Evolutionary conservation across 164 flowering plant genomes (phyloP).

Genomic region (Paratinospora sagittata): DNA sequence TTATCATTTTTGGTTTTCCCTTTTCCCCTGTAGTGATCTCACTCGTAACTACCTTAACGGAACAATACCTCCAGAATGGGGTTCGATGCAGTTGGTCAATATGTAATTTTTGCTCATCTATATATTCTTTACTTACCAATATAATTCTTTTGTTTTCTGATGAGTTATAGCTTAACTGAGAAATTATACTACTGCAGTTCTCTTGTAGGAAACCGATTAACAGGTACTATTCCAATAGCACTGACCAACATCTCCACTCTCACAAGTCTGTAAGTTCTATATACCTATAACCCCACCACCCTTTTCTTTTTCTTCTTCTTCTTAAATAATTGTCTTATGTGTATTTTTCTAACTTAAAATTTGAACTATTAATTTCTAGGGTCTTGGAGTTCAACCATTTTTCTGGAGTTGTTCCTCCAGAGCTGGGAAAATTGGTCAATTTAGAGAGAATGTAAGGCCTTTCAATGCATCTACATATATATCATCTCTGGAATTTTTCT

Average conservation of each 20-base stretch:
- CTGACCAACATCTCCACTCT: conserved; percentile 40
- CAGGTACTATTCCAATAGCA: conserved; percentile 22
- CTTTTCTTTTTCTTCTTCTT: too few relatives aligned
- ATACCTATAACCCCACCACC: too few relatives aligned
- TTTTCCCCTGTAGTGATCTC: conserved; percentile 39
- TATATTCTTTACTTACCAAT: too few relatives aligned
- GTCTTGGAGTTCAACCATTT: conserved; percentile 9
- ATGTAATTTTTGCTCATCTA: conserved; percentile 24
- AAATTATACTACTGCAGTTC: conserved; percentile 35
- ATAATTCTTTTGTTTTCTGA: background rate
- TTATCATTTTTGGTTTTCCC: too few relatives aligned
- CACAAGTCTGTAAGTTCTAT: conserved; percentile 27
- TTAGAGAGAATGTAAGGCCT: conserved; percentile 6
- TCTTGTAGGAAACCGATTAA: conserved; percentile 31
- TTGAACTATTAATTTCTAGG: conserved; percentile 21
- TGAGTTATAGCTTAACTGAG: background rate
- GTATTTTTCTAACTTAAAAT: background rate
- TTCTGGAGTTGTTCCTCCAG: conserved; percentile 26
- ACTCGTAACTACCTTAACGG: conserved; percentile 57
- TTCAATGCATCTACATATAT: background rate
- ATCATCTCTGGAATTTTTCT: background rate
- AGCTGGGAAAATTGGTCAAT: conserved; percentile 20
- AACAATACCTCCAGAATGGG: conserved; percentile 53
- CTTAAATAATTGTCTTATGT: too few relatives aligned
- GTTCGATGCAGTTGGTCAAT: conserved; percentile 23